phyloP scores from a whole-genome alignment of 2,329 filamentous ascomycete species.

The Xylariaceae sp. region DNA sequence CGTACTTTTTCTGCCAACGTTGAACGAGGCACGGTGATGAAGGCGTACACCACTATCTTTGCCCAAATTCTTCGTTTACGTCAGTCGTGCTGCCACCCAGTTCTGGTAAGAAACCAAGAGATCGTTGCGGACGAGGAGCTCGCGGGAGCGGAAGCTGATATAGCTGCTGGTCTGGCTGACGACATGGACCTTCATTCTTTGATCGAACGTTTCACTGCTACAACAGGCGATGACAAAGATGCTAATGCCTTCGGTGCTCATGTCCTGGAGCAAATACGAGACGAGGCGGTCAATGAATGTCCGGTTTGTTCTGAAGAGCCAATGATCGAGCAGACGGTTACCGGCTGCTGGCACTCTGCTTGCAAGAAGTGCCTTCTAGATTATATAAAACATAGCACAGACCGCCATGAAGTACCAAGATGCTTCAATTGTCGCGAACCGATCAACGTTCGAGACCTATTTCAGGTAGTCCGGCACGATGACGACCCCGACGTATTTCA shows the following conservation, averaged over 20 bases:
- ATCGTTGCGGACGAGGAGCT: slow-evolving; percentile 88
- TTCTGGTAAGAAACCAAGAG: slow-evolving; percentile 82
- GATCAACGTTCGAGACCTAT: slow-evolving; percentile 82
- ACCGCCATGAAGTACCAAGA: slow-evolving; percentile 72
- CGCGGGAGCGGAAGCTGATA: slow-evolving; percentile 75
- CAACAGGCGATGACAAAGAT: slow-evolving; percentile 62
- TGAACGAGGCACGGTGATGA: slow-evolving; percentile 89
- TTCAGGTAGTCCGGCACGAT: slow-evolving; percentile 86
- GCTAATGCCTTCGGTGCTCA: slow-evolving; percentile 80
- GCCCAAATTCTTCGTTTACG: slow-evolving; percentile 91
- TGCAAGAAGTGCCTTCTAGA: slow-evolving; percentile 92
- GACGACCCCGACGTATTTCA: slow-evolving; percentile 52
- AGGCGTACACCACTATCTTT: slow-evolving; percentile 96
- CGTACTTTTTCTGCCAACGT: slow-evolving; percentile 83
- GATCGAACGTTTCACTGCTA: slow-evolving; percentile 79
- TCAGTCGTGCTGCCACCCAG: slow-evolving; percentile 91
- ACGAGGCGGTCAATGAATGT: slow-evolving; percentile 86
- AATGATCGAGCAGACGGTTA: slow-evolving; percentile 93
- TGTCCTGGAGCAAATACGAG: slow-evolving; percentile 87
- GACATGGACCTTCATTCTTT: slow-evolving; percentile 94
- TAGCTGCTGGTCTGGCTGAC: slow-evolving; percentile 79
- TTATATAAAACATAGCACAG: slow-evolving; percentile 84
- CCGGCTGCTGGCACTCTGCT: slow-evolving; percentile 95
- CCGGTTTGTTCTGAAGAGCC: slow-evolving; percentile 94
- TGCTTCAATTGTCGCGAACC: slow-evolving; percentile 91